A percentile compares a stretch with the other conserved stretches of the same genome.
Conservation (phyloP, 257 asterid species). For the Hygrophila difformis region DNA sequence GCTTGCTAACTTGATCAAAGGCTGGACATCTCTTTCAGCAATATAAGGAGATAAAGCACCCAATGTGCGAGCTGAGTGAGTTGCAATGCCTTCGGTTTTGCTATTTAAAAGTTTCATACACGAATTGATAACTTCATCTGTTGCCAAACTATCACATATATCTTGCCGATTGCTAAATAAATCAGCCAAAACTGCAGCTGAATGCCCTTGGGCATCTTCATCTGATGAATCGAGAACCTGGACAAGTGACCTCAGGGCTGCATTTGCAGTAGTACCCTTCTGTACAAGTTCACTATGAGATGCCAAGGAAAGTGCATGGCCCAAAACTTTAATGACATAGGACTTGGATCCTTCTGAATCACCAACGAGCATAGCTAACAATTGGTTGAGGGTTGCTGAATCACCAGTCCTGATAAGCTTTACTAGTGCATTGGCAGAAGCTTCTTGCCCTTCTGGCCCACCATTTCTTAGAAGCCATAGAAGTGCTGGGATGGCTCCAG, state of each 20-base stretch:
- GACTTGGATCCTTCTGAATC: slow-evolving; percentile 61
- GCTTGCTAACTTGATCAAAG: slow-evolving; percentile 61
- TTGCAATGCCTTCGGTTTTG: slow-evolving; percentile 52
- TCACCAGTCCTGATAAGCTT: slow-evolving; percentile 52
- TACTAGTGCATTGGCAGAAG: slow-evolving; percentile 49
- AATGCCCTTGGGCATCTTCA: slow-evolving; percentile 59
- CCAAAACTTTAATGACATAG: slow-evolving; percentile 54
- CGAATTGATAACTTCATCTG: slow-evolving; percentile 58
- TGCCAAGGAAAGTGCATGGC: slow-evolving; percentile 74
- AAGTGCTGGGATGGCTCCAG: slow-evolving; percentile 67
- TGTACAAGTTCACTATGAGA: slow-evolving; percentile 53
- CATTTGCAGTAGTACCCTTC: slow-evolving; percentile 50
- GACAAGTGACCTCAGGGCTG: slow-evolving; percentile 68
- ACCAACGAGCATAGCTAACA: slow-evolving; percentile 56
- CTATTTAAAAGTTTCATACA: slow-evolving; percentile 60
- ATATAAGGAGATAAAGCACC: slow-evolving; percentile 64
- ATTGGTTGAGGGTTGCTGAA: slow-evolving; percentile 45
- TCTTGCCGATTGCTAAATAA: slow-evolving; percentile 53
- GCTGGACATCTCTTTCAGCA: slow-evolving; percentile 63
- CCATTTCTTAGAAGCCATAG: slow-evolving; percentile 71
- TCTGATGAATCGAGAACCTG: slow-evolving; percentile 68
- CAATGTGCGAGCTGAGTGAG: slow-evolving; percentile 71
- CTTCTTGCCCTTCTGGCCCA: slow-evolving; percentile 66
- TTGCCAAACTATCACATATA: slow-evolving; percentile 56
- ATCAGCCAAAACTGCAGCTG: slow-evolving; percentile 70